A percentile compares a stretch with the other conserved stretches of the same genome.
These are phyloP conservation scores for Penicillium crystallinum DNA, from an alignment of 495 filamentous ascomycete species.

Conservation along the genomic window DNA sequence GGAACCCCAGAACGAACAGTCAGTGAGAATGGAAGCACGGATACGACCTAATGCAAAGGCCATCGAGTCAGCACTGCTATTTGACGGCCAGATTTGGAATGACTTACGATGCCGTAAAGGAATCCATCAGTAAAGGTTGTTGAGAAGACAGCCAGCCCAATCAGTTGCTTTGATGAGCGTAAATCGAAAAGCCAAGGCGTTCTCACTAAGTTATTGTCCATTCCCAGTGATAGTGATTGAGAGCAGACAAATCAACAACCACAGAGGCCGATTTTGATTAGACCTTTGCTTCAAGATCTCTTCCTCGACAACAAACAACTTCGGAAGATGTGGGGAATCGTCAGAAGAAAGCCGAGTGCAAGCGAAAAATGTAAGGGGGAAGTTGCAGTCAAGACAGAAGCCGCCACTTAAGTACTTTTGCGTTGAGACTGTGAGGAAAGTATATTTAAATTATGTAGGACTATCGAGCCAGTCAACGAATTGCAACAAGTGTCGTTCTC, in stretches of 20 bases:
- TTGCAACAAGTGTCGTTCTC: neutral
- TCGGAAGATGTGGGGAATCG: neutral
- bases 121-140: slow-evolving; percentile 6
- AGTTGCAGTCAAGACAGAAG: neutral
- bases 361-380: neutral
- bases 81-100: neutral
- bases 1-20: neutral
- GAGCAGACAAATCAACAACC: neutral
- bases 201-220: neutral
- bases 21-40: slow-evolving; percentile 3
- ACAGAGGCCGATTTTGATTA: neutral
- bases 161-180: slow-evolving; percentile 3
- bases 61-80: neutral
- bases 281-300: neutral
- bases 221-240: neutral
- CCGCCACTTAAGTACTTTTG: neutral
- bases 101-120: slow-evolving; percentile 2
- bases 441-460: neutral
- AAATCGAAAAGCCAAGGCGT: slow-evolving; percentile 1
- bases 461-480: neutral
- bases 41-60: neutral
- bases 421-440: neutral
- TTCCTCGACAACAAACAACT: neutral
- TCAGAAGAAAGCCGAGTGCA: no score
- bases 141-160: neutral